Evolutionary conservation across 345 rosid species (phyloP), one percentile per base, ranked within the genome.

Genomic region (Raphanus raphanistrum): DNA sequence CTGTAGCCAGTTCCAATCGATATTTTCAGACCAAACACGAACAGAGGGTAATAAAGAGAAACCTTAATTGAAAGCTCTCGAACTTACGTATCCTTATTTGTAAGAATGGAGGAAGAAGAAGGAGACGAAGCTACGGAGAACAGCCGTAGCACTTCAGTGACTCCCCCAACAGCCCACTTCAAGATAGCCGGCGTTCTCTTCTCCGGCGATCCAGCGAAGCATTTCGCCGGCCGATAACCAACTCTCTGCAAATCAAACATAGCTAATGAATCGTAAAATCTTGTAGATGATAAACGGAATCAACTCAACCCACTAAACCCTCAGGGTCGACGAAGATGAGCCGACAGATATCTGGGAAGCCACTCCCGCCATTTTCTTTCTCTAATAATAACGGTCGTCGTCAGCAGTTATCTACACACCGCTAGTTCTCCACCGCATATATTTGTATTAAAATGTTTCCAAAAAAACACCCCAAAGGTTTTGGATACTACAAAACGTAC

Each of bases 111-210:
- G 43, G 81, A 48, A 11, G 81, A 64, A n/a, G n/a, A n/a, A 58
- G 12, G 52, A 62, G 35, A 66, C 10, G 71, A 61, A 64, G 66
- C 17, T 31, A 81, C 83, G 17, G 94, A 86, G 77, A 94, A 71
- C 4, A 86, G 66, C 71, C 96, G 83, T 29, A 92, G 84, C 16
- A 92, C 75, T 85, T 94, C 96, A 2, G 97, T 87, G 74, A 84
- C 82, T 77, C 98, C 96, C 32, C 86, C 81, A n/a, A 94, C 97
- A 0, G 88, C 90, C 69, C 88, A 71, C 45, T 85, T 87, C 70
- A 89, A 76, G 58, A 85, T 31, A 67, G 55, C 84, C 27, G 97
- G 90, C 2, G 90, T 80, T 73, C 63, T 73, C 29, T 62, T 71
- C 62, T 78, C 84, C 70, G 79, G 78, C 73, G 80, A 64, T 43